Base-by-base conservation (phyloP, 305 asterid genomes). In the Fraxinus xanthoxyloides region DNA sequence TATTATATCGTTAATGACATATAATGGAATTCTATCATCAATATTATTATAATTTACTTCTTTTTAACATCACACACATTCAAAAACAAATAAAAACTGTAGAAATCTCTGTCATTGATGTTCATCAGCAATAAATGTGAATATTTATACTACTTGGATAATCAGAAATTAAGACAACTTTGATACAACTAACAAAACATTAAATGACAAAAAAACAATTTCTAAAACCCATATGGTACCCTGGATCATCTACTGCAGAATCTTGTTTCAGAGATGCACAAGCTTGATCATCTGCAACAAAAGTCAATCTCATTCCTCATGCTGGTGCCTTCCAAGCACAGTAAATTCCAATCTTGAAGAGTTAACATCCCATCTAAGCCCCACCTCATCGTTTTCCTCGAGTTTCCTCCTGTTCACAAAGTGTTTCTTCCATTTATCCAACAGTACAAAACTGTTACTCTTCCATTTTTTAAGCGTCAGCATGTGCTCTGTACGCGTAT, bases 391-490 rank as follows among this genome's bases (percentile, higher is more conserved):
- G 1, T 69, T 40, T 15, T 19, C 69, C 76, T 5, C 6, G 30
- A 86, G 38, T 0, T 0, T 2, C 70, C 89, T 78, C 79, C 83
- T 67, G 1, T 4, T 43, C 63, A 83, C 83, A 3, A 86, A 83
- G 0, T 81, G 61, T 7, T 2, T 21, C 1, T 0, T 28, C 89
- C 86, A 81, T 0, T 56, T 24, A 2, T 5, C 23, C 3, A 3
- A 8, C 1, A 83, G 5, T 7, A 76, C 48, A 4, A 7, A 86
- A 19, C 72, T 72, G 1, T n/a, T 35, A 1, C 32, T 76, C 3
- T 0, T 12, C 88, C 86, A 83, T 7, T 8, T 26, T 6, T 15
- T 77, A 13, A 86, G 8, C 2, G 2, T 34, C 40, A 83, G 19
- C 1, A 4, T 13, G 35, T 78, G 69, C 13, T 43, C 8, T 0